A percentile compares a stretch with the other conserved stretches of the same genome.
phyloP scores from a whole-genome alignment of 371 early-diverging fungal species.

The Phascolomyces articulosus region DNA sequence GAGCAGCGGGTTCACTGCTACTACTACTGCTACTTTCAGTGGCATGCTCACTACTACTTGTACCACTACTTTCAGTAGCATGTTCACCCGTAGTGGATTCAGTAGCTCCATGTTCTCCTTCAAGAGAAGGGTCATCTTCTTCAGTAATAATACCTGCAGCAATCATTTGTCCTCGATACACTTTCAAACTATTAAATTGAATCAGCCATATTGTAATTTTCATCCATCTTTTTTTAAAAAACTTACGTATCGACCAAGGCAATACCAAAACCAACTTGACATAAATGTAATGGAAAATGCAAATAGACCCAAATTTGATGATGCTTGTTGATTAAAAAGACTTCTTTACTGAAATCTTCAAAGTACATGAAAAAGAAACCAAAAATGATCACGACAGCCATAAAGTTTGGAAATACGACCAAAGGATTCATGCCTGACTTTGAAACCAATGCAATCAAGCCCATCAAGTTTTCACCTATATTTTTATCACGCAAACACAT shows the following conservation, averaged over 20 bases:
- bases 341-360: slow-evolving; percentile 57
- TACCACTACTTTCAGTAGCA: neutral
- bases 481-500: neutral
- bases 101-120: neutral
- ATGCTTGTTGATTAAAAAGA: slow-evolving; percentile 46
- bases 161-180: slow-evolving; percentile 37
- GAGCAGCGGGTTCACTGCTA: neutral
- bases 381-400: slow-evolving; percentile 55
- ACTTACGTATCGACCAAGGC: slow-evolving; percentile 48
- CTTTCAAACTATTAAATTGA: slow-evolving; percentile 28
- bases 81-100: neutral
- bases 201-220: neutral
- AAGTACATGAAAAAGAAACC: slow-evolving; percentile 60
- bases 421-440: slow-evolving; percentile 30
- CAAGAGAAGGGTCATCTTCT: slow-evolving; percentile 12
- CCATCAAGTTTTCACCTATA: slow-evolving; percentile 50
- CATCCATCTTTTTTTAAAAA: neutral
- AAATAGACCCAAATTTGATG: slow-evolving; percentile 64
- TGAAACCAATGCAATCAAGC: slow-evolving; percentile 44
- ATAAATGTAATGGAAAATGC: slow-evolving; percentile 61
- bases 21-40: neutral
- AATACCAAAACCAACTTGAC: slow-evolving; percentile 57
- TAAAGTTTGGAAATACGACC: slow-evolving; percentile 51
- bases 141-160: slow-evolving; percentile 25
- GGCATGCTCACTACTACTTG: slow-evolving; percentile 4